Evolutionary conservation across 352 stramenopile species (phyloP).

Genomic region (Elongisporangium anandrum): DNA sequence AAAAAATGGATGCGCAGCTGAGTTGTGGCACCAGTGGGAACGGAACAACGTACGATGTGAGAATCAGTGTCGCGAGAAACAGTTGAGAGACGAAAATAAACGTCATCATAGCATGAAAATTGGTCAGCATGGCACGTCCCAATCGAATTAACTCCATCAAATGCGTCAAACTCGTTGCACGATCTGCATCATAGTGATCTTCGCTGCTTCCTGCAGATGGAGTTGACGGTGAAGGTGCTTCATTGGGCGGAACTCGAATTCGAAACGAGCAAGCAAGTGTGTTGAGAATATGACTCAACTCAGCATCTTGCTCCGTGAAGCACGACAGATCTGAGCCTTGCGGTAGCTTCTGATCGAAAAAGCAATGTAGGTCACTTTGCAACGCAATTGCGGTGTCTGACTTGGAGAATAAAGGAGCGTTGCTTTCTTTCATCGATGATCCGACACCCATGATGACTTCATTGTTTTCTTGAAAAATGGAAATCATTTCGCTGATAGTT

Average conservation of each 20-base stretch:
- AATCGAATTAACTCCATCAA: slow-evolving; percentile 80
- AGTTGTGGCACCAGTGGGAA: slow-evolving; percentile 76
- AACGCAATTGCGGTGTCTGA: slow-evolving; percentile 68
- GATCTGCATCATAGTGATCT: slow-evolving; percentile 22
- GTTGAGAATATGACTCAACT: slow-evolving; percentile 84
- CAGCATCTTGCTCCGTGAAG: slow-evolving; percentile 66
- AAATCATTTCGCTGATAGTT: slow-evolving; percentile 93
- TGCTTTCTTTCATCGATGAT: slow-evolving; percentile 70
- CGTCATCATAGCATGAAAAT: slow-evolving; percentile 77
- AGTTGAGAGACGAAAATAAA: slow-evolving; percentile 87
- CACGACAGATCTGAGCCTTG: slow-evolving; percentile 50
- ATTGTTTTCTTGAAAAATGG: slow-evolving; percentile 82
- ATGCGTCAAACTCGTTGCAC: slow-evolving; percentile 46
- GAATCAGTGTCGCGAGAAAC: slow-evolving; percentile 71
- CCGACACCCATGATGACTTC: slow-evolving; percentile 82
- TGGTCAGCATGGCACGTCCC: slow-evolving; percentile 74
- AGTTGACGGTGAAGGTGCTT: too few species aligned
- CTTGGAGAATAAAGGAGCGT: slow-evolving; percentile 72
- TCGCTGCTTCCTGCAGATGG: slow-evolving; percentile 5
- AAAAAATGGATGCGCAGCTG: slow-evolving; percentile 77
- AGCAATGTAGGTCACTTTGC: slow-evolving; percentile 54
- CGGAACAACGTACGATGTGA: slow-evolving; percentile 58
- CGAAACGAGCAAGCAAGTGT: slow-evolving; percentile 75
- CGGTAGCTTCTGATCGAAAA: slow-evolving; percentile 68
- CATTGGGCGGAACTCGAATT: slow-evolving; percentile 15